Conservation (phyloP, 805 yeast species). For the Phaffomyces thermotolerans region DNA sequence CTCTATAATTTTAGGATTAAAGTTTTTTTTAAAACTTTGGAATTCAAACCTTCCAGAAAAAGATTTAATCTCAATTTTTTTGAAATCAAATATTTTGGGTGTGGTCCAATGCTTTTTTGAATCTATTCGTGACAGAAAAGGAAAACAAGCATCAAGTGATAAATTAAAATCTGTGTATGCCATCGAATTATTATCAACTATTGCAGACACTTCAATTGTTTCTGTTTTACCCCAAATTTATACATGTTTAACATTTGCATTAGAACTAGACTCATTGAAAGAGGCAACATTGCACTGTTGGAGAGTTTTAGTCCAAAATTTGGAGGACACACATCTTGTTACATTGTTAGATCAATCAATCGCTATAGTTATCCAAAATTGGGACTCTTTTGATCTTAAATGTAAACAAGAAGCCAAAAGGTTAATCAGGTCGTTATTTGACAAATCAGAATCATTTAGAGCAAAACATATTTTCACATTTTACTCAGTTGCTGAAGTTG, state of each 20-base stretch:
- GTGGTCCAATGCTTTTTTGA: conserved; percentile 75
- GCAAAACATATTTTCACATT: conserved; percentile 44
- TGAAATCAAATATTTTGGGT: conserved; percentile 61
- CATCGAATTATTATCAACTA: conserved; percentile 54
- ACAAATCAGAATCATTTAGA: conserved; percentile 26
- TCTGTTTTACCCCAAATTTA: conserved; percentile 79
- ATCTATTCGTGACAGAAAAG: conserved; percentile 65
- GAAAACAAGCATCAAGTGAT: conserved; percentile 63
- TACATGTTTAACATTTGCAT: conserved; percentile 74
- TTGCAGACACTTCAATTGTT: conserved; percentile 46
- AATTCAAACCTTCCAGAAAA: conserved; percentile 15
- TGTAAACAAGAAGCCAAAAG: conserved; percentile 45
- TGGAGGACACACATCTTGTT: conserved; percentile 50
- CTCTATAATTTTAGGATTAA: conserved; percentile 32
- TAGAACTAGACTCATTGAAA: conserved; percentile 57
- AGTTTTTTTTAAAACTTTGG: conserved; percentile 28
- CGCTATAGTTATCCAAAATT: conserved; percentile 65
- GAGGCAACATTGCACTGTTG: conserved; percentile 61
- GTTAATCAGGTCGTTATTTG: conserved; percentile 35
- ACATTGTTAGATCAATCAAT: conserved; percentile 68
- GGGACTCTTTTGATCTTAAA: conserved; percentile 42
- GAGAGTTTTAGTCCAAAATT: conserved; percentile 48
- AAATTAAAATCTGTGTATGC: conserved; percentile 70
- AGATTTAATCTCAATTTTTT: conserved; percentile 30
- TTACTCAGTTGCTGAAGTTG: conserved; percentile 43